These are phyloP conservation scores for Beauveria sp. DNA, from an alignment of 2,329 filamentous ascomycete genomes.

Conservation along the genomic window DNA sequence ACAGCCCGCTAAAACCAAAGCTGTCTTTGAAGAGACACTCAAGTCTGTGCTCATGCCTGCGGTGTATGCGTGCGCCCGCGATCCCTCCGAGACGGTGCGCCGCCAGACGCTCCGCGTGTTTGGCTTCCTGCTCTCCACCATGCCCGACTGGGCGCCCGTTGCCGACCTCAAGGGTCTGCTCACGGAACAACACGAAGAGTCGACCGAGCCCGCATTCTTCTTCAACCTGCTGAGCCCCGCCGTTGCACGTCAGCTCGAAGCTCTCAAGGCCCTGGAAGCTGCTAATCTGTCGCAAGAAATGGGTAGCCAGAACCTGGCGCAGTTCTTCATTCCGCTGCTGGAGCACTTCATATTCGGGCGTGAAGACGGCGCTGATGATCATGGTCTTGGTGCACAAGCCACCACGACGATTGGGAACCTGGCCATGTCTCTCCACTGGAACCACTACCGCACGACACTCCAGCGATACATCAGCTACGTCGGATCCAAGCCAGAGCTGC, in stretches of 20 bases:
- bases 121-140: conserved; percentile 65
- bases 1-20: conserved; percentile 26
- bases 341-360: conserved; percentile 92
- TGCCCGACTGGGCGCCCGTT: conserved; percentile 63
- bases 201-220: conserved; percentile 68
- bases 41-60: conserved; percentile 62
- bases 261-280: conserved; percentile 66
- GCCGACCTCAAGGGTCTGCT: conserved; percentile 68
- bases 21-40: conserved; percentile 51
- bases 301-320: conserved; percentile 68
- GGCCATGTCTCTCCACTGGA: conserved; percentile 75
- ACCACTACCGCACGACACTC: conserved; percentile 78
- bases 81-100: conserved; percentile 75
- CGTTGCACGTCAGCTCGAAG: conserved; percentile 75
- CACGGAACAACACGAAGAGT: conserved; percentile 54
- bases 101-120: conserved; percentile 75
- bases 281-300: conserved; percentile 59
- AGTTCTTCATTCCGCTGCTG: conserved; percentile 83
- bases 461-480: conserved; percentile 79
- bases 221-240: conserved; percentile 88
- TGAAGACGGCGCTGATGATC: conserved; percentile 64
- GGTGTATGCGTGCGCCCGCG: conserved; percentile 67
- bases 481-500: conserved; percentile 68
- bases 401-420: conserved; percentile 72
- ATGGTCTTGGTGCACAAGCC: conserved; percentile 80